Evolutionary conservation across 768 basidiomycete species (phyloP).

Genomic region (Kwoniella europaea): DNA sequence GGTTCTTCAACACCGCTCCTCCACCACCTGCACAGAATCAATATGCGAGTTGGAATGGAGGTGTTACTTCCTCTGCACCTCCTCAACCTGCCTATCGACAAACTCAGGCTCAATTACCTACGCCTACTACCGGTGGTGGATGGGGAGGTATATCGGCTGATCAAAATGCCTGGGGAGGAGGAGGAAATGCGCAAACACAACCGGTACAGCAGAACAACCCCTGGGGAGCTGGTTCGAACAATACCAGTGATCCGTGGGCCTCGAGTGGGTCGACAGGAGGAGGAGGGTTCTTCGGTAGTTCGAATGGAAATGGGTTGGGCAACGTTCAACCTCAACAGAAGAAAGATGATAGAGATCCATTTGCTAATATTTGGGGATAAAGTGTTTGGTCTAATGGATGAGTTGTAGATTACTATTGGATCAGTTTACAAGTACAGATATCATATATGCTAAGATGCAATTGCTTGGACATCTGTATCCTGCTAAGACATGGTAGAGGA

Average conservation of each 20-base stretch:
- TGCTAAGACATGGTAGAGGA: too few relatives aligned
- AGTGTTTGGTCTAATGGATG: too few relatives aligned
- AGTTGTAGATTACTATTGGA: constrained; percentile 1
- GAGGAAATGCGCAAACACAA: background rate
- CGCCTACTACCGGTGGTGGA: constrained; percentile 14
- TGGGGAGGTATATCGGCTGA: constrained; percentile 48
- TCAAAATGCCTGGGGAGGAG: constrained; percentile 45
- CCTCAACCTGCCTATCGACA: constrained; percentile 24
- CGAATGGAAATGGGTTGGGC: constrained; percentile 6
- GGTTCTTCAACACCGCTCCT: constrained; percentile 39
- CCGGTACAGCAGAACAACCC: constrained; percentile 12
- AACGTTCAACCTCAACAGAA: constrained; percentile 16
- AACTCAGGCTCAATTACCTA: constrained; percentile 25
- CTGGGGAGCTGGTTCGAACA: constrained; percentile 22
- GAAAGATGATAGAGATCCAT: constrained; percentile 48
- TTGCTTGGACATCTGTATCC: background rate
- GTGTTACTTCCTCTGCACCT: constrained; percentile 38
- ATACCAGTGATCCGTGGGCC: constrained; percentile 32
- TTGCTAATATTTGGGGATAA: constrained; percentile 47
- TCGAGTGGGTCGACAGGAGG: constrained; percentile 6
- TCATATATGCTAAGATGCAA: background rate
- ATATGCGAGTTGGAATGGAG: constrained; percentile 46
- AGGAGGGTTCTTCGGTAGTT: constrained; percentile 8
- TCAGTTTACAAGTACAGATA: background rate
- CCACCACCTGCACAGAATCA: constrained; percentile 26